These are phyloP conservation scores for Amaranthus cruentus DNA, from an alignment of 148 eudicot genomes.

Conservation along the genomic window DNA sequence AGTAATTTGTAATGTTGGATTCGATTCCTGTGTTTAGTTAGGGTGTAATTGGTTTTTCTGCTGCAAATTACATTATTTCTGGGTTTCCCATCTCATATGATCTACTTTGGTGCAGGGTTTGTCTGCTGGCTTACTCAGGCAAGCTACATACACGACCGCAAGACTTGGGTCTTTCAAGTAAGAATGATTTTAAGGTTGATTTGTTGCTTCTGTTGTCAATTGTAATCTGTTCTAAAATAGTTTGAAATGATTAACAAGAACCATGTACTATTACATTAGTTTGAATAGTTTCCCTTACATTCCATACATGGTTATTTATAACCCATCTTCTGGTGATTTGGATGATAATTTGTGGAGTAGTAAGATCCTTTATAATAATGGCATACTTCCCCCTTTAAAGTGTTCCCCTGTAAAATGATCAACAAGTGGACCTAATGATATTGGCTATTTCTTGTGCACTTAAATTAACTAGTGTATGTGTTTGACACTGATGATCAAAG, in stretches of 20 bases:
- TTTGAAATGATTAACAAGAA: background rate
- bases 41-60: background rate
- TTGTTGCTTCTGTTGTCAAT: background rate
- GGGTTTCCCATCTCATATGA: background rate
- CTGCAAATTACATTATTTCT: background rate
- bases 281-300: background rate
- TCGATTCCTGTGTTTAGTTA: background rate
- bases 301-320: background rate
- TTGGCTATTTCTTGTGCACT: background rate
- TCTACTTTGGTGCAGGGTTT: slow-evolving; percentile 39
- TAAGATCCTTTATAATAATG: background rate
- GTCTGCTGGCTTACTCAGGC: slow-evolving; percentile 58
- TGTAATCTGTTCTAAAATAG: background rate
- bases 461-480: background rate
- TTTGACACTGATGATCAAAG: background rate
- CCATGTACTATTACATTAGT: background rate
- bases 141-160: slow-evolving; percentile 60
- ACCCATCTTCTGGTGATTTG: background rate
- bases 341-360: background rate
- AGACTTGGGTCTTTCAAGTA: slow-evolving; percentile 58
- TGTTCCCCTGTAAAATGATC: background rate
- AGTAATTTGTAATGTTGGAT: background rate
- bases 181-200: slow-evolving; percentile 5
- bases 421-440: background rate
- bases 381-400: background rate